Conservation (phyloP, 164 flowering plant genomes). For the Vitis labrusca region DNA sequence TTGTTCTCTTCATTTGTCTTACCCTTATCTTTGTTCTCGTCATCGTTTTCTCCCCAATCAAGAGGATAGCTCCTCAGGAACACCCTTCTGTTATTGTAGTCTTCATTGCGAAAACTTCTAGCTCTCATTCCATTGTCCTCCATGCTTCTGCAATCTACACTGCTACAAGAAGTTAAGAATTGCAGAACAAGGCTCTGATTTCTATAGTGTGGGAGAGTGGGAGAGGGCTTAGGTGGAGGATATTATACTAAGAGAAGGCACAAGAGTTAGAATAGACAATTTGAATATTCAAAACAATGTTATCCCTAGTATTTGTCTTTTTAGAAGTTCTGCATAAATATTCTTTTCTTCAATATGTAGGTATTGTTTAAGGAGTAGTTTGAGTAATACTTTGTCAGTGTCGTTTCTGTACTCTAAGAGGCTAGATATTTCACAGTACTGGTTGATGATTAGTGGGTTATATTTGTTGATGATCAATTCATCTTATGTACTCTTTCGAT, state of each 20-base stretch:
- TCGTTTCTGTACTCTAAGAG: too few relatives aligned
- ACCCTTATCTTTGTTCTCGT: slow-evolving; percentile 1
- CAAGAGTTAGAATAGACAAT: background rate
- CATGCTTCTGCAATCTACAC: slow-evolving; percentile 11
- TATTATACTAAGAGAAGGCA: background rate
- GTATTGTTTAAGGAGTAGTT: too few relatives aligned
- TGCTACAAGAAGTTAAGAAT: background rate
- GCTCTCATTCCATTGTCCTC: slow-evolving; percentile 22
- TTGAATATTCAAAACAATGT: background rate
- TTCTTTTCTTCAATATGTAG: background rate
- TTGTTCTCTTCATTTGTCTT: background rate
- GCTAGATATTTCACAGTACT: too few relatives aligned
- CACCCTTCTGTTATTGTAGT: slow-evolving; percentile 45
- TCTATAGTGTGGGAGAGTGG: background rate
- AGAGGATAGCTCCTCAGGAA: slow-evolving; percentile 63
- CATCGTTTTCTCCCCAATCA: slow-evolving; percentile 34
- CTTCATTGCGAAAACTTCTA: slow-evolving; percentile 45
- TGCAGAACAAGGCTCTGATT: background rate
- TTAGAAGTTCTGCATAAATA: background rate
- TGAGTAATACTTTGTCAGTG: too few relatives aligned
- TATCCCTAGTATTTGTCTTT: background rate
- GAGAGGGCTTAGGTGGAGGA: background rate
- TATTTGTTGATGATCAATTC: too few relatives aligned
- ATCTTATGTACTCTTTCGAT: too few relatives aligned
- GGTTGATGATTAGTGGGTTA: too few relatives aligned